A percentile compares a stretch with the other conserved stretches of the same genome.
phyloP scores from a whole-genome alignment of 106 monocot species.

The Ottelia alismoides region DNA sequence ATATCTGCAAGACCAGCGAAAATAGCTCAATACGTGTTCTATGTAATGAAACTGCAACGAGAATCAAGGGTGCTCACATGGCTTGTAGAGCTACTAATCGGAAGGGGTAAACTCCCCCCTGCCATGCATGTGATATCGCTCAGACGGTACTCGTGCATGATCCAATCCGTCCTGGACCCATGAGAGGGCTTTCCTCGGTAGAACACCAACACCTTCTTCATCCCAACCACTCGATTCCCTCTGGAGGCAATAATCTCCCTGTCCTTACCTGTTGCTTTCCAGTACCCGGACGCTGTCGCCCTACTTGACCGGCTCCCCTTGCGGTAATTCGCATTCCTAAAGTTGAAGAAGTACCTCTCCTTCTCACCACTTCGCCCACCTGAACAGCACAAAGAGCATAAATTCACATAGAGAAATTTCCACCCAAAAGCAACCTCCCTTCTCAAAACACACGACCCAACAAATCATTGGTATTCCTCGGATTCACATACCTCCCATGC shows the following conservation, averaged over 20 bases:
- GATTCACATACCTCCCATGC: too few relatives aligned
- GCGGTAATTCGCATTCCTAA: slow-evolving; percentile 25
- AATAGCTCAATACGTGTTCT: too few relatives aligned
- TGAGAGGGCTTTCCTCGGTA: slow-evolving; percentile 20
- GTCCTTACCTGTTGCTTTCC: slow-evolving; percentile 45
- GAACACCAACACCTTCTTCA: slow-evolving; percentile 43
- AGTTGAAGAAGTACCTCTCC: slow-evolving; percentile 50
- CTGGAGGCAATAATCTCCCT: slow-evolving; percentile 7
- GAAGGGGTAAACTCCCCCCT: not conserved
- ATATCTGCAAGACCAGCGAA: too few relatives aligned
- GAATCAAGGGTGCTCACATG: slow-evolving; percentile 18
- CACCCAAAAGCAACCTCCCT: too few relatives aligned
- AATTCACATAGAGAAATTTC: not conserved
- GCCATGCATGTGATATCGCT: slow-evolving; percentile 3
- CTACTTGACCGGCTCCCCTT: slow-evolving; percentile 10
- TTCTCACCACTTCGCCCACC: slow-evolving; percentile 13
- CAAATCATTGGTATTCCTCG: too few relatives aligned
- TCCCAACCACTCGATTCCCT: slow-evolving; percentile 23
- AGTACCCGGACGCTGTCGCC: slow-evolving; percentile 34
- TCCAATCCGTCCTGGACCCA: slow-evolving; percentile 26
- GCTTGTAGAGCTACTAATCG: slow-evolving; percentile 12
- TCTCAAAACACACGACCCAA: too few relatives aligned
- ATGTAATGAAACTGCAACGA: too few relatives aligned
- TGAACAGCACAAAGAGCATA: not conserved
- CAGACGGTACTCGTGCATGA: slow-evolving; percentile 66